Base-by-base conservation (phyloP, 805 yeast species). In the Pichia kluyveri region DNA sequence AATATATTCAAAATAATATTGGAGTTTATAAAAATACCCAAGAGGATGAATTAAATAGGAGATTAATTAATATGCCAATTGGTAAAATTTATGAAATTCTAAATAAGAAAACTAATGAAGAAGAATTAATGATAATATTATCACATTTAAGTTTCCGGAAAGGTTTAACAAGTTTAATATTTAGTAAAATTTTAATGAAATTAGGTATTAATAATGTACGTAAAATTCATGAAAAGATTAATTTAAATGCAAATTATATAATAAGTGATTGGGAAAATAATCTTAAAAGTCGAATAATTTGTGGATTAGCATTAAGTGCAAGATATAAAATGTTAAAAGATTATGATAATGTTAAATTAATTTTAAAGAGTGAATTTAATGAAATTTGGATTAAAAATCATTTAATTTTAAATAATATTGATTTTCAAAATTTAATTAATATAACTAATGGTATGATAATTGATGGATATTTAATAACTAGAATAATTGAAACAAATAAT, bases 221-320 rank as follows among this genome's bases (percentile, higher is more conserved):
- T 7, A 36, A 34, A 6, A 45, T 57, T 11, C 50, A 54, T 36
- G 43, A 42, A 26, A 51, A 42, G 30, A 44, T 28, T 37, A 50
- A n/a, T 27, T 15, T 15, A 3, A 51, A 49, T 40, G 51, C 53
- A 4, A 41, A 36, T 17, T 46, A 45, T 3, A 32, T 57, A 4
- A 39, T 52, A 8, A 26, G 34, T 6, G 42, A 46, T 17, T 47
- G 51, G 45, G 38, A 43, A 17, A 42, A 12, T 1, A 52, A 53
- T 34, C 39, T 44, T 7, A 45, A 51, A n/a, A 30, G 55, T 14
- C 38, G 44, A 28, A 46, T 59, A 1, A 52, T 56, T 28, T 47
- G 56, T 17, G 53, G 53, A 38, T 49, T 63, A 34, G 47, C 56
- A 1, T 31, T 62, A 12, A 55, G 61, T 1, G 58, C 60, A 8